Base-by-base conservation (phyloP, 2,329 filamentous ascomycete species). In the Sphaerostilbella broomeana region DNA sequence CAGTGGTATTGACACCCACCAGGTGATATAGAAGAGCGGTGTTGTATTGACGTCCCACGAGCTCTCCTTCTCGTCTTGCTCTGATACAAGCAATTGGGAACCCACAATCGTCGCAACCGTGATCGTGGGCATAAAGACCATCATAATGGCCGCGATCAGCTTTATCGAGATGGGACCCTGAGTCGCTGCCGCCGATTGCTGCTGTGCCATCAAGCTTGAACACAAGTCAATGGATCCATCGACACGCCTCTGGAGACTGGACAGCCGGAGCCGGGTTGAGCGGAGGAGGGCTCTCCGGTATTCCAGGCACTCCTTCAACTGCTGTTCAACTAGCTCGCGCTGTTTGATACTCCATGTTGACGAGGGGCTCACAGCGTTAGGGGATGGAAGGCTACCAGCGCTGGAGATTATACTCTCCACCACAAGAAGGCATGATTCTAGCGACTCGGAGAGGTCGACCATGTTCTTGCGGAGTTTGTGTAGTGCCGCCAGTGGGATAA, bases 71-170 rank as follows among this genome's bases (percentile, higher is more conserved):
- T 43, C 42, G 1, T 33, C 42, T 5, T 48, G 29, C 15, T 54
- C 41, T 1, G 55, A 46, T 1, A 51, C 36, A 5, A 58, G 50
- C 5, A 58, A 24, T 33, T 55, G 54, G 6, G 55, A 58, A n/a
- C 55, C 55, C 6, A 50, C 32, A 5, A 65, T 48, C 0, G 54
- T 51, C 7, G 62, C 58, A 6, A 65, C 59, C 0, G 52, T 55
- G 2, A 57, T 61, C 0, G 58, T 62, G 1, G 62, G 62, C 0
- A 65, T 33, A 42, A 64, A 65, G 5, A 65, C 37, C 40, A 65
- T 53, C 5, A 60, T 64, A 15, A 65, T 57, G 24, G 52, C 51
- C 3, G 62, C 56, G 20, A 65, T 61, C 5, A 61, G 54, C 35
- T 58, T 61, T 57, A 63, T 63, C 10, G 55, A 56, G n/a, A 51